Percentiles rank a stretch among this genome's conserved stretches.
Evolutionary conservation across 2,329 filamentous ascomycete species (phyloP).

Genomic region (Bipolaris sorokiniana): DNA sequence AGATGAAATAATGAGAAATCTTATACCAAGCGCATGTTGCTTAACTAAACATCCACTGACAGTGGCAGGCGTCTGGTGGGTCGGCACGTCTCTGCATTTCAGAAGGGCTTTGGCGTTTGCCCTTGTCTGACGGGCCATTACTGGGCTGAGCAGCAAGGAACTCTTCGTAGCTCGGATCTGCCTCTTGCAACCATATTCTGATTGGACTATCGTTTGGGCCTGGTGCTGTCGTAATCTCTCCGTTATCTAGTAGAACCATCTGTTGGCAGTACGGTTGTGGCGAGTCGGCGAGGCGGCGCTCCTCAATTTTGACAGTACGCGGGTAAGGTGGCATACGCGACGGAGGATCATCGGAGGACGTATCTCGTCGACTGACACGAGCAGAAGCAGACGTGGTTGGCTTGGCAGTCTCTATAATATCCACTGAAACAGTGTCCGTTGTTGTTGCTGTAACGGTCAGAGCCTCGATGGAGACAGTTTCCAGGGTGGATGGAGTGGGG

Average conservation of each 20-base stretch:
- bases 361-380: constrained; percentile 17
- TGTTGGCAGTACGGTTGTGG: constrained; percentile 67
- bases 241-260: constrained; percentile 64
- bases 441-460: constrained; percentile 17
- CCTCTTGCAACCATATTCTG: constrained; percentile 50
- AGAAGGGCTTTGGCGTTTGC: constrained; percentile 20
- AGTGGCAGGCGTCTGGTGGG: constrained; percentile 45
- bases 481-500: constrained; percentile 21
- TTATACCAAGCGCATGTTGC: constrained; percentile 4
- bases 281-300: constrained; percentile 61
- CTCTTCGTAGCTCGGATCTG: constrained; percentile 45
- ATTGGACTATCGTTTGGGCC: constrained; percentile 46
- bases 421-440: constrained; percentile 7
- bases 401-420: constrained; percentile 15
- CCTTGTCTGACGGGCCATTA: constrained; percentile 11
- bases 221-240: constrained; percentile 49
- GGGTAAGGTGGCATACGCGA: constrained; percentile 54
- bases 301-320: constrained; percentile 69
- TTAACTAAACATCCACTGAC: constrained; percentile 50
- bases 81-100: constrained; percentile 31
- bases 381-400: constrained; percentile 14
- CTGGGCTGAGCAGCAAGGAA: constrained; percentile 26
- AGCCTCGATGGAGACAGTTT: constrained; percentile 11
- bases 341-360: constrained; percentile 26
- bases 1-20: constrained; percentile 1